These are phyloP conservation scores for Xylaria castorea DNA, from an alignment of 495 filamentous ascomycete species.

Conservation along the genomic window DNA sequence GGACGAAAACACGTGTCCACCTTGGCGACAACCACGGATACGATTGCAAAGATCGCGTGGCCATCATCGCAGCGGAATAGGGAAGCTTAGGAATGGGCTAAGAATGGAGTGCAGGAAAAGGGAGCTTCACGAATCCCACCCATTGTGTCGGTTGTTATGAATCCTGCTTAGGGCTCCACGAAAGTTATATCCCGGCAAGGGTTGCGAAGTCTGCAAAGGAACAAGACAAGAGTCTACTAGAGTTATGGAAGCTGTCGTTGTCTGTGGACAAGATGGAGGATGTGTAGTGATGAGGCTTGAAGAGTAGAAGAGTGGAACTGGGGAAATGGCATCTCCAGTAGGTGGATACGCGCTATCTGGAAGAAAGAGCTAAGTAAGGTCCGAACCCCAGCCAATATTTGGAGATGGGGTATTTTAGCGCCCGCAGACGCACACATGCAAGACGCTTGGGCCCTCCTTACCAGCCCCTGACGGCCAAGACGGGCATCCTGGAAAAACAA, in stretches of 20 bases:
- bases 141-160: slow-evolving; percentile 20
- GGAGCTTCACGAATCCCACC: slow-evolving; percentile 22
- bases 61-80: slow-evolving; percentile 8
- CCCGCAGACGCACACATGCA: slow-evolving; percentile 25
- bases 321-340: slow-evolving; percentile 24
- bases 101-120: slow-evolving; percentile 10
- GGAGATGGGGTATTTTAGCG: slow-evolving; percentile 25
- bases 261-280: background rate
- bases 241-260: slow-evolving; percentile 2
- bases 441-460: slow-evolving; percentile 25
- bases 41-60: background rate
- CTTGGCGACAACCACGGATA: background rate
- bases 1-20: background rate
- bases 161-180: background rate
- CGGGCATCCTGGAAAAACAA: background rate
- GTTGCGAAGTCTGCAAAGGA: slow-evolving; percentile 8
- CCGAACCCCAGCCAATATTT: slow-evolving; percentile 21
- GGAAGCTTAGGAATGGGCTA: slow-evolving; percentile 4
- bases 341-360: slow-evolving; percentile 25
- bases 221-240: slow-evolving; percentile 5
- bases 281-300: slow-evolving; percentile 18
- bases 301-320: slow-evolving; percentile 25
- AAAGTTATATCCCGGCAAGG: background rate
- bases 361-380: slow-evolving; percentile 18
- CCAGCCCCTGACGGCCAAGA: slow-evolving; percentile 11